Percentiles rank a stretch among this genome's conserved stretches.
Conservation (phyloP, 176 grass and related monocot genomes). For the Rhipidocladum racemiflorum region DNA sequence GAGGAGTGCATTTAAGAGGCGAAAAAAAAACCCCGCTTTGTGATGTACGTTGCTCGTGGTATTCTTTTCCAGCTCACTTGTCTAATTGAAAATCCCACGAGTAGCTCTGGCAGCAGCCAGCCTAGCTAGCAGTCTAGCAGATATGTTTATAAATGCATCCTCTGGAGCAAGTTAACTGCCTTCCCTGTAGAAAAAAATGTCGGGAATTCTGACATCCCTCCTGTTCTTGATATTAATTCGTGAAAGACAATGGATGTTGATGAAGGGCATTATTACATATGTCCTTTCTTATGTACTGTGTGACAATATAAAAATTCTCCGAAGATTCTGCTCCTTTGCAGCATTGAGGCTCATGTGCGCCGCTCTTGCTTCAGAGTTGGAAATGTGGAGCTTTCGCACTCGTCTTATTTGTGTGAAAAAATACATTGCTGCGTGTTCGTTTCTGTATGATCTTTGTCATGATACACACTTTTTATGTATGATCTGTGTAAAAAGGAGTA, state of each 20-base stretch:
- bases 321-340: not conserved
- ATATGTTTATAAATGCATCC: not conserved
- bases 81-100: not conserved
- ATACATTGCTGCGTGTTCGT: not conserved
- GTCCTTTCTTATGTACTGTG: not conserved
- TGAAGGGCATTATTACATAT: not conserved
- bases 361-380: not conserved
- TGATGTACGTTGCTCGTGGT: not conserved
- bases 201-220: not conserved
- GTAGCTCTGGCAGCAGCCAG: not conserved
- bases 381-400: not conserved
- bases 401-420: not conserved
- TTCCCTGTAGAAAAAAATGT: not conserved
- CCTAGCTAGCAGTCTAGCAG: not conserved
- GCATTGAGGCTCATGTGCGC: not conserved
- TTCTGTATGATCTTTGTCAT: not conserved
- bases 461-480: not conserved
- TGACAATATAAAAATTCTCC: not conserved
- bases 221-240: constrained; percentile 10
- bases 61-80: not conserved
- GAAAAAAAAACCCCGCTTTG: not conserved
- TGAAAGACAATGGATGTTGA: not conserved
- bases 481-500: not conserved
- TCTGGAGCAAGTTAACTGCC: not conserved
- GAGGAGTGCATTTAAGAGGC: not conserved